These are phyloP conservation scores for Byssothecium circinans DNA, from an alignment of 2,329 filamentous ascomycete species.

Conservation along the genomic window DNA sequence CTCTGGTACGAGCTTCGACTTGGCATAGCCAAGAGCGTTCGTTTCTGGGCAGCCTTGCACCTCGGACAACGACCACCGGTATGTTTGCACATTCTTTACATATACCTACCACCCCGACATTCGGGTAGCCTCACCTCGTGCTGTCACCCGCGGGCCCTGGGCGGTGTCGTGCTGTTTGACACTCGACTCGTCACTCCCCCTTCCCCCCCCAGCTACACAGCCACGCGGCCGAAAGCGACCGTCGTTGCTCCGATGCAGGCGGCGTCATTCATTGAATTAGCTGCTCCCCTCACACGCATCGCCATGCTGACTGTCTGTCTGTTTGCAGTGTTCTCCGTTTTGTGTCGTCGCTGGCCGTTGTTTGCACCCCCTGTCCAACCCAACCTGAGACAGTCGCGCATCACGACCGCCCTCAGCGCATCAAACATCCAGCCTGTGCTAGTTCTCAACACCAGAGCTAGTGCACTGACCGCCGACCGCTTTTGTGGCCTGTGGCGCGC, in stretches of 20 bases:
- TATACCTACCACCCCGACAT: constrained; percentile 1
- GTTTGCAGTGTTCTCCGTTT: constrained; percentile 23
- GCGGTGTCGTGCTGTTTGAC: constrained; percentile 2
- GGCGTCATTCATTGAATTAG: no score
- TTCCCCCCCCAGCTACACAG: constrained; percentile 23
- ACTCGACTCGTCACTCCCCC: constrained; percentile 14
- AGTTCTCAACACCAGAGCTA: constrained; percentile 13
- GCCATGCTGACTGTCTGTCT: constrained; percentile 38
- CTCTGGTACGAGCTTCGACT: constrained; percentile 7
- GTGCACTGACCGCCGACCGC: neutral
- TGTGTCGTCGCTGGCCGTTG: constrained; percentile 13
- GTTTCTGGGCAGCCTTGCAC: constrained; percentile 17
- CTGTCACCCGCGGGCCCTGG: constrained; percentile 11
- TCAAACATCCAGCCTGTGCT: constrained; percentile 18
- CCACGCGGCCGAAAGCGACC: constrained; percentile 16
- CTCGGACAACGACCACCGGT: constrained; percentile 25
- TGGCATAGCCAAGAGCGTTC: constrained; percentile 19
- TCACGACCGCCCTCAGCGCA: constrained; percentile 17
- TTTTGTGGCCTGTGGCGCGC: constrained; percentile 4
- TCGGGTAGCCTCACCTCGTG: constrained; percentile 8
- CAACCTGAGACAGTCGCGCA: constrained; percentile 36
- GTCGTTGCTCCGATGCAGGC: constrained; percentile 11
- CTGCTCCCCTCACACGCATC: constrained; percentile 14
- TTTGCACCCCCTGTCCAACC: constrained; percentile 17
- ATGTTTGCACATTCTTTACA: constrained; percentile 20